A percentile compares a stretch with the other conserved stretches of the same genome.
Conservation (phyloP, 345 rosid genomes). For the Camelina neglecta region DNA sequence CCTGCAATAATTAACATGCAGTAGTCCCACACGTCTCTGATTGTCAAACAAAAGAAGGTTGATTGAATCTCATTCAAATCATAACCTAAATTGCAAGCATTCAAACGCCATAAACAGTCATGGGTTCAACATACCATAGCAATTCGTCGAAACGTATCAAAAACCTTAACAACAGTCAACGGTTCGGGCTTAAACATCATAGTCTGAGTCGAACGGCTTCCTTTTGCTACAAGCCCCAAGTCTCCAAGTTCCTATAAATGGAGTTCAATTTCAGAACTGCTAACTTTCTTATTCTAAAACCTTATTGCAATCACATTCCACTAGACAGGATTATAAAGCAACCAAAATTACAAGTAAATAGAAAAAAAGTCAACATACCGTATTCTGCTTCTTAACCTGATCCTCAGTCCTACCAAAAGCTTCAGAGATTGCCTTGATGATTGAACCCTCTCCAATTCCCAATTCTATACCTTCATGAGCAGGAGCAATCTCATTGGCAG, state of each 20-base stretch:
- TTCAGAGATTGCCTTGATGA: slow-evolving; percentile 81
- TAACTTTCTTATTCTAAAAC: background rate
- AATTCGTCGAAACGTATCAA: slow-evolving; percentile 72
- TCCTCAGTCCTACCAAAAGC: slow-evolving; percentile 86
- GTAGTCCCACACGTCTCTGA: slow-evolving; percentile 16
- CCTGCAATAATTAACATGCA: slow-evolving; percentile 52
- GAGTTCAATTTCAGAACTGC: slow-evolving; percentile 1
- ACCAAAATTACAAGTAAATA: background rate
- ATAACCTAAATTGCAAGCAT: background rate
- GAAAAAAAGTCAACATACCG: slow-evolving; percentile 49
- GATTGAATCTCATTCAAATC: slow-evolving; percentile 12
- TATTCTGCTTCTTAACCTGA: slow-evolving; percentile 67
- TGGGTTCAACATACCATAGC: slow-evolving; percentile 66
- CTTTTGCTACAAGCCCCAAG: slow-evolving; percentile 93
- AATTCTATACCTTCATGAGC: slow-evolving; percentile 94
- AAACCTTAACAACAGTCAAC: slow-evolving; percentile 81
- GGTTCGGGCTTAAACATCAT: slow-evolving; percentile 91
- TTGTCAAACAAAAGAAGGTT: background rate
- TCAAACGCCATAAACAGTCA: slow-evolving; percentile 6
- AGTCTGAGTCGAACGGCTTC: slow-evolving; percentile 87
- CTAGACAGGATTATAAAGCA: slow-evolving; percentile 6
- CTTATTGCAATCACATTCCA: background rate
- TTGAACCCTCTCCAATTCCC: slow-evolving; percentile 83
- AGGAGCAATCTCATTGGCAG: slow-evolving; percentile 81
- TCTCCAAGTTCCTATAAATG: slow-evolving; percentile 76